Evolutionary conservation across 2,329 filamentous ascomycete species (phyloP).

Genomic region (Catunica adiposa): DNA sequence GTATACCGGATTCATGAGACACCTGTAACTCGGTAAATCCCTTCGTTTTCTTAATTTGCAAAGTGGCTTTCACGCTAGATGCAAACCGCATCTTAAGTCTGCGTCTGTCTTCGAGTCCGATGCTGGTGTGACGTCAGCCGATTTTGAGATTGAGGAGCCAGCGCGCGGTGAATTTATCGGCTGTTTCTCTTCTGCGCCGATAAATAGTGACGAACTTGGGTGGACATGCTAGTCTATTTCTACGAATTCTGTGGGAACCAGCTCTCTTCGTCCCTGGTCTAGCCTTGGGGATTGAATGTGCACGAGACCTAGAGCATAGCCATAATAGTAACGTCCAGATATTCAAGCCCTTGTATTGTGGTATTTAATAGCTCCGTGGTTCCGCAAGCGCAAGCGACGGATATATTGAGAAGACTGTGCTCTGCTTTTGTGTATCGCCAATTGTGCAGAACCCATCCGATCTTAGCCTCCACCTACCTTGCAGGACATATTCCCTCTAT

Average conservation of each 20-base stretch:
- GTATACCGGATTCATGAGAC: no score
- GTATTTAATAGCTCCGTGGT: neutral
- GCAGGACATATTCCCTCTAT: no score
- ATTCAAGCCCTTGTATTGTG: neutral
- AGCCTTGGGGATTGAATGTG: neutral
- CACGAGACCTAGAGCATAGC: neutral
- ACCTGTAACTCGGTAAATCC: no score
- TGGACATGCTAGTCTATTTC: neutral
- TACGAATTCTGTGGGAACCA: neutral
- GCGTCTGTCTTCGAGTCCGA: neutral
- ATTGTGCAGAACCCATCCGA: neutral
- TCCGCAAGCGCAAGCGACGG: neutral
- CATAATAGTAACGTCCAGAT: neutral
- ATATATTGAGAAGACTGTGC: neutral
- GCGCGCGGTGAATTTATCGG: neutral
- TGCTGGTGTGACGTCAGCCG: neutral
- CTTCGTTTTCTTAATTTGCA: no score
- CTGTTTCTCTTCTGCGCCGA: neutral
- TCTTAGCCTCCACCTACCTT: neutral
- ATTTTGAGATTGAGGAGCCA: neutral
- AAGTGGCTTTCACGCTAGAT: no score
- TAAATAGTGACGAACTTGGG: neutral
- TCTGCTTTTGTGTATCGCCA: neutral
- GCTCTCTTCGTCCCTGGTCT: neutral
- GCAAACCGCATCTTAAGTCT: no score